Percentiles rank a stretch among this genome's conserved stretches.
Conservation (phyloP, 129 eudicot species). For the Cynara cardunculus region DNA sequence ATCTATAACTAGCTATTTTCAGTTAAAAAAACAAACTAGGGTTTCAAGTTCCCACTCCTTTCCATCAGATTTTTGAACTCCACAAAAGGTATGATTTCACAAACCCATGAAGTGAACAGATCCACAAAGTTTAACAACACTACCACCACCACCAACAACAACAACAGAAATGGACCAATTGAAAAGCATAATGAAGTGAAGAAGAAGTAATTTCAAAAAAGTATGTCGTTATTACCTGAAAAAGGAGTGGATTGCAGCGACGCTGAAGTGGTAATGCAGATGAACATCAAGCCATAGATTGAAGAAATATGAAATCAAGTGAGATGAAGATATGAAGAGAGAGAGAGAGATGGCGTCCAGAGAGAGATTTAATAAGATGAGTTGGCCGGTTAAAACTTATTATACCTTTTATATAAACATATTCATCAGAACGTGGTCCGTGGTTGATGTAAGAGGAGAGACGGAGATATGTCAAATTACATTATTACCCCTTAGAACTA, state of each 20-base stretch:
- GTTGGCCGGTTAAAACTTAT: constrained; percentile 35
- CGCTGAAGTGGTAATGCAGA: constrained; percentile 2
- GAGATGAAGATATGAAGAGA: background rate
- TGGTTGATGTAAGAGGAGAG: constrained; percentile 19
- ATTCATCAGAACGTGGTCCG: constrained; percentile 27
- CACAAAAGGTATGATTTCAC: background rate
- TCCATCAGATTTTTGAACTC: constrained; percentile 7
- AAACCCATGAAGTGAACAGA: constrained; percentile 12
- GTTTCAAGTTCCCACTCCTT: constrained; percentile 10
- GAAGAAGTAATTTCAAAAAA: background rate
- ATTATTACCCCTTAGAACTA: background rate
- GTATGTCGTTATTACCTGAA: constrained; percentile 13
- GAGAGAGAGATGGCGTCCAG: background rate
- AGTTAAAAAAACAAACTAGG: constrained; percentile 7
- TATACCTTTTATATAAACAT: background rate
- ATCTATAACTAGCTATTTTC: constrained; percentile 19
- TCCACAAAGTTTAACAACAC: constrained; percentile 17
- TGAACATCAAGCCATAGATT: constrained; percentile 20
- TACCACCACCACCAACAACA: background rate
- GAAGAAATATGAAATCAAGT: background rate
- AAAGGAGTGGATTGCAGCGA: background rate
- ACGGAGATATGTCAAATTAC: background rate
- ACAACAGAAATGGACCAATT: background rate
- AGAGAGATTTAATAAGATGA: constrained; percentile 8
- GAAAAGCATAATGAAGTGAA: background rate